Percentiles rank a stretch among this genome's conserved stretches.
phyloP scores from a whole-genome alignment of 257 asterid genomes.

The Solanum okadae region DNA sequence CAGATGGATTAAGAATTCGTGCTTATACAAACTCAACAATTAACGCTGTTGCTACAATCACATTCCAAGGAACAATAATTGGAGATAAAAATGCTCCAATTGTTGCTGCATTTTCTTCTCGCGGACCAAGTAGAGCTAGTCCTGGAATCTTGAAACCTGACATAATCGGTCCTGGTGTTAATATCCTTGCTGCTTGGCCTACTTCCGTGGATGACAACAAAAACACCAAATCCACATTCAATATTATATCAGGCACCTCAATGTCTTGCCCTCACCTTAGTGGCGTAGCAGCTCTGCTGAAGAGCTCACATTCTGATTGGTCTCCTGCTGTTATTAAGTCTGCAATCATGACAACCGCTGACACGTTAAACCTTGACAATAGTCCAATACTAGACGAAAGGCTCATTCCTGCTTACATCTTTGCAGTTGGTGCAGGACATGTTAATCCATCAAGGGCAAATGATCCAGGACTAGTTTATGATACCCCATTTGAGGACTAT shows the following conservation, averaged over 20 bases:
- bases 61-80: conserved; percentile 32
- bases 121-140: conserved; percentile 28
- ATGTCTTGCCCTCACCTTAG: conserved; percentile 49
- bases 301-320: conserved; percentile 34
- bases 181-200: conserved; percentile 47
- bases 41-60: conserved; percentile 8
- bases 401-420: conserved; percentile 15
- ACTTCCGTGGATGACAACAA: conserved; percentile 15
- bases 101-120: conserved; percentile 35
- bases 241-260: conserved; percentile 41
- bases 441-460: conserved; percentile 32
- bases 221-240: conserved; percentile 20
- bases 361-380: conserved; percentile 9
- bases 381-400: conserved; percentile 21
- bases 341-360: conserved; percentile 49
- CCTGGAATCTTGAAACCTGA: conserved; percentile 60
- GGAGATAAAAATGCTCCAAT: conserved; percentile 32
- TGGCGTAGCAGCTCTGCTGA: conserved; percentile 36
- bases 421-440: conserved; percentile 40
- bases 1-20: conserved; percentile 1
- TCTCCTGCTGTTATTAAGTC: conserved; percentile 42
- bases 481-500: conserved; percentile 29
- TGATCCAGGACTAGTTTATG: conserved; percentile 46
- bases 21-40: conserved; percentile 17
- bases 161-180: conserved; percentile 50